Evolutionary conservation across 2,329 filamentous ascomycete genomes (phyloP).

Genomic region (Orbilia javanica): DNA sequence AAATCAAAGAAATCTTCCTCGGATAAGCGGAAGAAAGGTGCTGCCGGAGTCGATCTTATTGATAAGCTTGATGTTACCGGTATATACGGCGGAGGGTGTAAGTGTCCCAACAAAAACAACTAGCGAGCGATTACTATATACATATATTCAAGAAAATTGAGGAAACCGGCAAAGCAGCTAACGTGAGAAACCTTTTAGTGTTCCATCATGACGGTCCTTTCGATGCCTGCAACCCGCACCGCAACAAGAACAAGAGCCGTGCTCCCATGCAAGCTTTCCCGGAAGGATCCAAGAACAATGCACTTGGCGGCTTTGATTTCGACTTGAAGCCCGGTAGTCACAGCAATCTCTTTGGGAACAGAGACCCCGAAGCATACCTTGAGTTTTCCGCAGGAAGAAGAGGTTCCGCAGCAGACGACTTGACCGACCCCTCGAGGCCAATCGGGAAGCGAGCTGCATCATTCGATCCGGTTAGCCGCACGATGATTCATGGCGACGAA

Average conservation of each 20-base stretch:
- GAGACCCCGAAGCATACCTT: conserved; percentile 84
- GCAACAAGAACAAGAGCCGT: conserved; percentile 84
- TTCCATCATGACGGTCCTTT: conserved; percentile 99
- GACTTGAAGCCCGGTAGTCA: conserved; percentile 85
- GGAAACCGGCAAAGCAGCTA: neutral
- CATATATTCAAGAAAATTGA: neutral
- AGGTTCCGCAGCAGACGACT: conserved; percentile 60
- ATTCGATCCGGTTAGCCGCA: conserved; percentile 72
- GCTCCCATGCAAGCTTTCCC: conserved; percentile 98
- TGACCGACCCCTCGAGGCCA: conserved; percentile 55
- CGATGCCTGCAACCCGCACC: conserved; percentile 93
- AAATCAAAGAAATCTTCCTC: conserved; percentile 64
- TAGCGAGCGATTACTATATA: too few relatives aligned
- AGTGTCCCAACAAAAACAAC: conserved; percentile 65
- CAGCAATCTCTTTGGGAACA: conserved; percentile 82
- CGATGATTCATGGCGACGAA: conserved; percentile 82
- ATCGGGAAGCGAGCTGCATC: conserved; percentile 63
- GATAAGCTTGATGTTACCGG: conserved; percentile 96
- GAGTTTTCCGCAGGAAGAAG: conserved; percentile 75
- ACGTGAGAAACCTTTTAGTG: conserved; percentile 71
- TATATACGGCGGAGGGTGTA: conserved; percentile 92
- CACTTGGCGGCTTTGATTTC: conserved; percentile 86
- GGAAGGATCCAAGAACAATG: conserved; percentile 91
- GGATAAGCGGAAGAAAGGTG: conserved; percentile 64
- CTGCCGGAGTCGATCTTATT: conserved; percentile 80